A percentile compares a stretch with the other conserved stretches of the same genome.
These are phyloP conservation scores for Cronartium quercuum DNA, from an alignment of 1,284 basidiomycete species.

Conservation along the genomic window DNA sequence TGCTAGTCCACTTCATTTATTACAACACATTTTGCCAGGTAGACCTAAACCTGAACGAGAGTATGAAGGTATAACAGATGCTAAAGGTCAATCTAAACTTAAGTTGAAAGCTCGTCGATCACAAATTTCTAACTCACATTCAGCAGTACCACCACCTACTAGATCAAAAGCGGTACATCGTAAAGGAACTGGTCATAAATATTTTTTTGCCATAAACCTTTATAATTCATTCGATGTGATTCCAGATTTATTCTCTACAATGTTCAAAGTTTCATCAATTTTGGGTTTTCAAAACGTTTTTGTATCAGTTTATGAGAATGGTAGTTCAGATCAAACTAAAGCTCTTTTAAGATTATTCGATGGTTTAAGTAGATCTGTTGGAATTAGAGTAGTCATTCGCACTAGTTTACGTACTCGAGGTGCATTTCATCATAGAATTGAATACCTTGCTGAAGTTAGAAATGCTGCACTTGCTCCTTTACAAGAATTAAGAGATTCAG, in stretches of 20 bases:
- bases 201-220: slow-evolving; percentile 95
- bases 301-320: slow-evolving; percentile 96
- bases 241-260: slow-evolving; percentile 88
- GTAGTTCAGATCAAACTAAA: slow-evolving; percentile 91
- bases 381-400: slow-evolving; percentile 80
- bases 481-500: slow-evolving; percentile 78
- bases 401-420: slow-evolving; percentile 83
- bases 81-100: slow-evolving; percentile 52
- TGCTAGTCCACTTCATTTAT: slow-evolving; percentile 56
- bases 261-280: slow-evolving; percentile 79
- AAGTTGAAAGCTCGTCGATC: slow-evolving; percentile 33
- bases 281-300: slow-evolving; percentile 92
- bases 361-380: slow-evolving; percentile 75
- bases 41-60: slow-evolving; percentile 44
- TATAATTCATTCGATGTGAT: slow-evolving; percentile 82
- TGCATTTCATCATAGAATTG: slow-evolving; percentile 95
- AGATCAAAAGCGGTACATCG: slow-evolving; percentile 36
- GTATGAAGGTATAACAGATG: slow-evolving; percentile 53
- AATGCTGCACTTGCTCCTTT: slow-evolving; percentile 88
- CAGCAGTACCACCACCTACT: slow-evolving; percentile 46
- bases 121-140: slow-evolving; percentile 39
- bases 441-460: slow-evolving; percentile 92
- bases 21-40: slow-evolving; percentile 53
- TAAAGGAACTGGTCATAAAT: slow-evolving; percentile 65
- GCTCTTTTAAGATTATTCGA: slow-evolving; percentile 86